Evolutionary conservation across 108 stramenopile genomes (phyloP).

Genomic region (Phaeodactylum tricornutum): DNA sequence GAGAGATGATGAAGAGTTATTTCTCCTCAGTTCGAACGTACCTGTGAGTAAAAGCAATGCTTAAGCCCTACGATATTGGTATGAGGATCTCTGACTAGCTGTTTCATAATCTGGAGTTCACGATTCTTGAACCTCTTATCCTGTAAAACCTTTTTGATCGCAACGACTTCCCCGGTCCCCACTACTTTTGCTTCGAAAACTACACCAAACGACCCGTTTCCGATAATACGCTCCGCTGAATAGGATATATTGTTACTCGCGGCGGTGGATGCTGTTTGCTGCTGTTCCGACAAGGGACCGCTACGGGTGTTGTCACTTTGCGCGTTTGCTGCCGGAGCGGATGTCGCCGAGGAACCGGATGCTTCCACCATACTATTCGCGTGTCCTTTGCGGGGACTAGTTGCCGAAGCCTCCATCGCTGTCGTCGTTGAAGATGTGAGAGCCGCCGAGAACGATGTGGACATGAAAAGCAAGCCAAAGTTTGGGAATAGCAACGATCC

Average conservation of each 20-base stretch:
- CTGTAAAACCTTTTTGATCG: slow-evolving; percentile 96
- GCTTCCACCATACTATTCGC: too few species aligned
- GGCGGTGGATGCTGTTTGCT: too few species aligned
- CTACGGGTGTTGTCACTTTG: too few species aligned
- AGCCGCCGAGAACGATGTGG: too few species aligned
- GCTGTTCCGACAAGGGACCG: slow-evolving; percentile 9
- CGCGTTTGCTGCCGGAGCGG: too few species aligned
- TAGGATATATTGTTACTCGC: slow-evolving; percentile 93
- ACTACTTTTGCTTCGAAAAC: slow-evolving; percentile 96
- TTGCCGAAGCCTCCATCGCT: too few species aligned
- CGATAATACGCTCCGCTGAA: slow-evolving; percentile 95
- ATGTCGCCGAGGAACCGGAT: too few species aligned
- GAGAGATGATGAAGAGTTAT: too few species aligned
- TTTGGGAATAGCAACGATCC: too few species aligned
- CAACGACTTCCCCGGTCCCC: slow-evolving; percentile 90
- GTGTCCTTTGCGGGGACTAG: too few species aligned
- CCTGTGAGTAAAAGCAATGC: slow-evolving; percentile 96
- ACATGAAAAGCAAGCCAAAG: too few species aligned
- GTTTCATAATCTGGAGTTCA: slow-evolving; percentile 96
- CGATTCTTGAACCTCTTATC: slow-evolving; percentile 99
- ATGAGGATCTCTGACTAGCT: slow-evolving; percentile 91
- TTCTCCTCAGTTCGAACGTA: slow-evolving; percentile 17
- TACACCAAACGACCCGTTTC: slow-evolving; percentile 97
- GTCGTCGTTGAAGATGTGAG: too few species aligned
- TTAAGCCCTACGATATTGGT: slow-evolving; percentile 92